Conservation (phyloP, 805 yeast genomes). For the Starmerella apis region DNA sequence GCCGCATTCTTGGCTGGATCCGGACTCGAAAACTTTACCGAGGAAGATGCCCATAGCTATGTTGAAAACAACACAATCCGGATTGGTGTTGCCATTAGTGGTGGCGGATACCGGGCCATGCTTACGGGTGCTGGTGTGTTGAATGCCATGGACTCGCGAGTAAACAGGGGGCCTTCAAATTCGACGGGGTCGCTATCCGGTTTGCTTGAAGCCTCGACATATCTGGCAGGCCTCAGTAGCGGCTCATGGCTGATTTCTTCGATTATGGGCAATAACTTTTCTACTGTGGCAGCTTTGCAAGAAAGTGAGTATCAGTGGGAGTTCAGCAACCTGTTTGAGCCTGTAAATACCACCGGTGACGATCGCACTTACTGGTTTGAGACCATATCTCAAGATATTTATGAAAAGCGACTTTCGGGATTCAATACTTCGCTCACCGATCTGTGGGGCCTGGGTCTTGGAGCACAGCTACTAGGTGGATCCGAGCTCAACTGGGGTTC, state of each 20-base stretch:
- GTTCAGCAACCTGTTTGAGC: slow-evolving; percentile 47
- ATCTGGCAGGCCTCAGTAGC: slow-evolving; percentile 70
- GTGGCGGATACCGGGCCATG: slow-evolving; percentile 91
- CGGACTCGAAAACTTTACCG: background rate
- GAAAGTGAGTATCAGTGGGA: slow-evolving; percentile 52
- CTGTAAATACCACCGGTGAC: slow-evolving; percentile 52
- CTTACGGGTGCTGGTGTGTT: slow-evolving; percentile 73
- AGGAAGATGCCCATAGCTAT: background rate
- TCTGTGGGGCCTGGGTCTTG: slow-evolving; percentile 69
- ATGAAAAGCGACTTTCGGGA: slow-evolving; percentile 53
- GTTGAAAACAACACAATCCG: slow-evolving; percentile 6
- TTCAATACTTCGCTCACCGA: slow-evolving; percentile 60
- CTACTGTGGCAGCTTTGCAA: slow-evolving; percentile 52
- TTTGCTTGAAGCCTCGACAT: slow-evolving; percentile 56
- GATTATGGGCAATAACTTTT: slow-evolving; percentile 59
- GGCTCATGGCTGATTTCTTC: slow-evolving; percentile 76
- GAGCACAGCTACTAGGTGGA: slow-evolving; percentile 58
- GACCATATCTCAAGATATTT: slow-evolving; percentile 38
- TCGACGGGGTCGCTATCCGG: slow-evolving; percentile 52
- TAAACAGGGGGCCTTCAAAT: slow-evolving; percentile 40
- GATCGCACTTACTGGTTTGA: slow-evolving; percentile 37
- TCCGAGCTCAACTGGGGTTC: slow-evolving; percentile 55
- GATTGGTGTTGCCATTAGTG: slow-evolving; percentile 55
- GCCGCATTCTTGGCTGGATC: background rate
- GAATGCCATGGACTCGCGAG: slow-evolving; percentile 67